Conservation (phyloP, 192 early-diverging fungal genomes). For the Rhizophagus sp. region DNA sequence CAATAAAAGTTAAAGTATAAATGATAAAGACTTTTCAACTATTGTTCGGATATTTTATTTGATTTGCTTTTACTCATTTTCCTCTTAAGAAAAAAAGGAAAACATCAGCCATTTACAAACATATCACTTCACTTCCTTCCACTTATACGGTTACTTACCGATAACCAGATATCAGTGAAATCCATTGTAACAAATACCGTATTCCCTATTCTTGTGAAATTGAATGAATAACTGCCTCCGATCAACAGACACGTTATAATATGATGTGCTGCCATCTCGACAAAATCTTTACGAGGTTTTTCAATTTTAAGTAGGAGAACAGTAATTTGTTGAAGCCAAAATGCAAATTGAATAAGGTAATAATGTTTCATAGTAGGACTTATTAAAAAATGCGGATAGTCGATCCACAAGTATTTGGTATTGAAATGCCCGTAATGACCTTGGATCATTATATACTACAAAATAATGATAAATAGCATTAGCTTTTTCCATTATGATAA, state of each 20-base stretch:
- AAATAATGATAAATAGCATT: not conserved
- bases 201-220: conserved; percentile 65
- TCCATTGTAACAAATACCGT: conserved; percentile 68
- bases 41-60: too few relatives aligned
- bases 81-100: too few relatives aligned
- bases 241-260: conserved; percentile 62
- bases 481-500: not conserved
- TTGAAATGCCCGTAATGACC: conserved; percentile 61
- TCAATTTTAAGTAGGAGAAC: conserved; percentile 60
- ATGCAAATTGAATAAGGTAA: conserved; percentile 59
- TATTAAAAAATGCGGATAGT: conserved; percentile 53
- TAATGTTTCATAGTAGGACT: conserved; percentile 55
- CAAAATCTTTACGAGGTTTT: conserved; percentile 58
- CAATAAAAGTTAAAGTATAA: not conserved
- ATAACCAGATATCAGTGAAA: conserved; percentile 61
- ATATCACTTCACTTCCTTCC: not conserved
- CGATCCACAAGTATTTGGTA: conserved; percentile 52
- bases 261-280: conserved; percentile 59
- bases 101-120: too few relatives aligned
- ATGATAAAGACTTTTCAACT: not conserved
- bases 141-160: conserved; percentile 43
- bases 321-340: conserved; percentile 60
- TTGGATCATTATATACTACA: conserved; percentile 59
- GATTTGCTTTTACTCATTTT: too few relatives aligned
- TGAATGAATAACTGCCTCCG: conserved; percentile 53